Evolutionary conservation across 306 rosid species (phyloP), one percentile per base, ranked within the genome.

Genomic region (Malus fusca): DNA sequence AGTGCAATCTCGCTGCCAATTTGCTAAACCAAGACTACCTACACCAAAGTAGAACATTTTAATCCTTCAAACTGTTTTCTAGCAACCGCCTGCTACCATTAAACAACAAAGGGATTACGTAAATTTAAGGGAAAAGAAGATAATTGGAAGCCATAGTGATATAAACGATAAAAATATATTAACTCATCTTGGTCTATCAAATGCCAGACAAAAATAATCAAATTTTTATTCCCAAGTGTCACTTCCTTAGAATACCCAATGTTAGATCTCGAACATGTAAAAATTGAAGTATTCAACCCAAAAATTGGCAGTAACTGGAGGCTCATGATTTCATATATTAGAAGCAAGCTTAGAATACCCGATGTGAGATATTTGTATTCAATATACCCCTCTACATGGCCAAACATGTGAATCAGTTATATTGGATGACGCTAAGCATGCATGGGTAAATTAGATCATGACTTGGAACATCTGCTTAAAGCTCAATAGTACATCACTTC

Each of bases 1-100:
- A 43, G 5, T 43, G 48, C 15, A 43, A 43, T 43, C 48, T 43
- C 0, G 15, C 15, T 43, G 48, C 48, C 14, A 43, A 43, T 43
- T 43, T 43, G 48, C 48, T 43, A 43, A 43, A 43, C 4, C 48
- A 43, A 43, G 14, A 43, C 15, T 11, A 43, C 15, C 15, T 43
- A 43, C 1, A 43, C 48, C 48, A 11, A 43, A 43, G 11, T 1
- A 43, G 48, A 43, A 43, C 48, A 43, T 11, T 43, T 43, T 43
- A 43, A 33, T 33, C 6, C 48, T 87, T 91, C 97, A 61, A 93
- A 95, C 3, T 40, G 12, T 86, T 93, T 97, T 84, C 98, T 97
- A 72, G 97, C 93, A 68, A 93, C 97, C 66, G 91, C 97, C 97
- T 93, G 77, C 79, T 77, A 72, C 58, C 44, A 40, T 40, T 40